Conservation (phyloP, 371 early-diverging fungal species). For the Thermomucor indicae-seudaticae region DNA sequence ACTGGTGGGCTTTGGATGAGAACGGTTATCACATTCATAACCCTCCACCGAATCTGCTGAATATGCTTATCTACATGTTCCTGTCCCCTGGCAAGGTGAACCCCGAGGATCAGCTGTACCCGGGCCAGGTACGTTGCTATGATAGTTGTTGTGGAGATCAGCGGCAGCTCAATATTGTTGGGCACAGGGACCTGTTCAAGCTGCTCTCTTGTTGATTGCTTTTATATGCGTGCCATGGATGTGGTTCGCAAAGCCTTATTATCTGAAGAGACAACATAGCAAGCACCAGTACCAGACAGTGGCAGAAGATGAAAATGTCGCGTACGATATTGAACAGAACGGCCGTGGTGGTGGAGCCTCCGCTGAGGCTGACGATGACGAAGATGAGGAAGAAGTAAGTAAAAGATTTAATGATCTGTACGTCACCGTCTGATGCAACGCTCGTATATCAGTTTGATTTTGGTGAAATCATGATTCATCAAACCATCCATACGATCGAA, state of each 20-base stretch:
- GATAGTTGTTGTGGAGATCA: neutral
- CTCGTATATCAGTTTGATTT: slow-evolving; percentile 73
- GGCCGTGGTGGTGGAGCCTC: slow-evolving; percentile 5
- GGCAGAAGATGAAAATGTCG: slow-evolving; percentile 41
- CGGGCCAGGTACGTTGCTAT: slow-evolving; percentile 72
- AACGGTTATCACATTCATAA: slow-evolving; percentile 63
- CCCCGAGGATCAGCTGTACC: slow-evolving; percentile 68
- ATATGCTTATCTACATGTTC: slow-evolving; percentile 99
- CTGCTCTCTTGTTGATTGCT: slow-evolving; percentile 80
- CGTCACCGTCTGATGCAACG: neutral
- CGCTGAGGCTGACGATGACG: slow-evolving; percentile 49
- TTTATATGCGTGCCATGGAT: slow-evolving; percentile 98
- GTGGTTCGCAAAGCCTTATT: slow-evolving; percentile 94
- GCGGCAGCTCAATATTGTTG: too few relatives aligned
- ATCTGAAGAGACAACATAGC: slow-evolving; percentile 76
- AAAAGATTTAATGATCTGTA: neutral
- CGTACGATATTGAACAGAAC: slow-evolving; percentile 13
- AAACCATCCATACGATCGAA: slow-evolving; percentile 99
- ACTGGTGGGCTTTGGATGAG: slow-evolving; percentile 78
- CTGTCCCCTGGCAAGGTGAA: slow-evolving; percentile 90
- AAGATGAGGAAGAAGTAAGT: slow-evolving; percentile 25
- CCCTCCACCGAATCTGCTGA: slow-evolving; percentile 92
- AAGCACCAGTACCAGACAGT: slow-evolving; percentile 70
- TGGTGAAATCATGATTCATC: slow-evolving; percentile 93
- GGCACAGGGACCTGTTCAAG: slow-evolving; percentile 77